Percentiles rank a stretch among this genome's conserved stretches.
Evolutionary conservation across 139 green algal species (phyloP).

Genomic region (Coelastrella sp.): DNA sequence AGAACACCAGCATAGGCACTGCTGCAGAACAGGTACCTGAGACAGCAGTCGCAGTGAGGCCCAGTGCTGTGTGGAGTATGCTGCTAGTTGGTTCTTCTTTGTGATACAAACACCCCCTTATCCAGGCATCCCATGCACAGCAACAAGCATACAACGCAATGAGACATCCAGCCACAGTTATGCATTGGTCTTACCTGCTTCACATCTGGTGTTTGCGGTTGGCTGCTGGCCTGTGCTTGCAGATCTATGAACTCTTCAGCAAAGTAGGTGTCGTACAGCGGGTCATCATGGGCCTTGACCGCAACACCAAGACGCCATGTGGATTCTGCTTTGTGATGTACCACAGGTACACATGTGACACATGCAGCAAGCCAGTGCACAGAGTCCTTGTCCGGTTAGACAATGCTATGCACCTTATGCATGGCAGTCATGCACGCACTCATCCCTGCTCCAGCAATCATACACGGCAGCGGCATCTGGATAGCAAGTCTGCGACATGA

Average conservation of each 20-base stretch:
- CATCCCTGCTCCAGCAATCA: not conserved
- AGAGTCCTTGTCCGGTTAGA: not conserved
- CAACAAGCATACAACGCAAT: not conserved
- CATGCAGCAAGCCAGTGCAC: not conserved
- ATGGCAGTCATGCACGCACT: too few relatives aligned
- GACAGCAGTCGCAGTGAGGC: too few relatives aligned
- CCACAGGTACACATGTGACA: constrained; percentile 59
- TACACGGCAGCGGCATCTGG: too few relatives aligned
- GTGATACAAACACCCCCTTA: not conserved
- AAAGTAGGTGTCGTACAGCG: constrained; percentile 85
- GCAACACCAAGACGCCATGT: constrained; percentile 91
- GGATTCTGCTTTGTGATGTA: constrained; percentile 98
- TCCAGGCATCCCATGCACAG: not conserved
- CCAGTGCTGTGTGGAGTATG: too few relatives aligned
- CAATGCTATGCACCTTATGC: not conserved
- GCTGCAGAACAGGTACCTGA: too few relatives aligned
- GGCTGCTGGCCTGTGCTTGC: not conserved
- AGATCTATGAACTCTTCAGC: constrained; percentile 71
- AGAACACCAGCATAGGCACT: not conserved
- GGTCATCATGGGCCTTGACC: constrained; percentile 98
- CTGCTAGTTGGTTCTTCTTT: not conserved
- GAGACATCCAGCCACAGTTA: not conserved
- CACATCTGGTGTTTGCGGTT: not conserved
- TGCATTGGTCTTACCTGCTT: not conserved
- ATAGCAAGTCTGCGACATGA: too few relatives aligned